phyloP scores from a whole-genome alignment of 805 yeast species.

The Ogataea ramenticola region DNA sequence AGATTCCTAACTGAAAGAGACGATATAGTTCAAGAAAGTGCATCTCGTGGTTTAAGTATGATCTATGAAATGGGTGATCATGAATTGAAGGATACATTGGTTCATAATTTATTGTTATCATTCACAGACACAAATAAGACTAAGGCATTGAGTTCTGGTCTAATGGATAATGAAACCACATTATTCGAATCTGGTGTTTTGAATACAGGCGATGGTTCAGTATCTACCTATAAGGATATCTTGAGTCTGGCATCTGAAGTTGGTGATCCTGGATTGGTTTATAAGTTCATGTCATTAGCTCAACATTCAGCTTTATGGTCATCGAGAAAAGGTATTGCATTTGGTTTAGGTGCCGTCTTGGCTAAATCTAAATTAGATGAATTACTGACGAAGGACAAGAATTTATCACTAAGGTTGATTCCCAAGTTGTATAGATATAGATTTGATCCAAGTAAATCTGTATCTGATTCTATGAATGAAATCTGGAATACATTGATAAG shows the following conservation, averaged over 20 bases:
- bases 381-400: slow-evolving; percentile 45
- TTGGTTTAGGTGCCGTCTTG: slow-evolving; percentile 80
- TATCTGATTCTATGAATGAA: slow-evolving; percentile 75
- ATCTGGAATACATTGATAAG: slow-evolving; percentile 74
- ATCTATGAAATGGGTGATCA: slow-evolving; percentile 71
- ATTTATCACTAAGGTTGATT: slow-evolving; percentile 52
- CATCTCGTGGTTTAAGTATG: slow-evolving; percentile 79
- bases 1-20: slow-evolving; percentile 73
- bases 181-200: slow-evolving; percentile 78
- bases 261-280: slow-evolving; percentile 91
- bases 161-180: slow-evolving; percentile 71
- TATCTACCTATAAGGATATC: slow-evolving; percentile 88
- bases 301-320: slow-evolving; percentile 87
- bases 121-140: slow-evolving; percentile 64
- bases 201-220: slow-evolving; percentile 75
- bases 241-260: slow-evolving; percentile 85
- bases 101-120: slow-evolving; percentile 63
- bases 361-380: slow-evolving; percentile 70
- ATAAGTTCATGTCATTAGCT: slow-evolving; percentile 89
- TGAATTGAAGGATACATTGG: slow-evolving; percentile 63
- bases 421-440: slow-evolving; percentile 80
- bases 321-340: slow-evolving; percentile 88
- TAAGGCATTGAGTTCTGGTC: slow-evolving; percentile 47
- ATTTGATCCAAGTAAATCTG: slow-evolving; percentile 75
- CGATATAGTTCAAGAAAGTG: slow-evolving; percentile 86